phyloP scores from a whole-genome alignment of 75 land plant species.

The Pseudotsuga menziesii region DNA sequence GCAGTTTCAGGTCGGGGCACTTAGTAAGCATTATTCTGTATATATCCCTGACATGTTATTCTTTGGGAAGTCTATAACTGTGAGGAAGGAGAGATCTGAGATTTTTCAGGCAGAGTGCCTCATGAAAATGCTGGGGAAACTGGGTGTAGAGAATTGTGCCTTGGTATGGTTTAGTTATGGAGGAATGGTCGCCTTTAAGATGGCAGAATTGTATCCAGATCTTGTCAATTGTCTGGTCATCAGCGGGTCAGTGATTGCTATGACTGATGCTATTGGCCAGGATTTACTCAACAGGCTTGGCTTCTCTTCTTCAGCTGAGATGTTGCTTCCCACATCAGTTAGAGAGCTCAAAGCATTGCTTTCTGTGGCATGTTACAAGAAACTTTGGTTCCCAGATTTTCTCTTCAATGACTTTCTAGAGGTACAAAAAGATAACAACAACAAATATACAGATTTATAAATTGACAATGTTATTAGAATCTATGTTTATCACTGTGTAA shows the following conservation, averaged over 20 bases:
- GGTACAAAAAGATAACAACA: conserved; percentile 16
- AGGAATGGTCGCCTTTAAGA: conserved; percentile 82
- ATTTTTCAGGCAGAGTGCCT: conserved; percentile 64
- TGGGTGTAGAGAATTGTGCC: conserved; percentile 44
- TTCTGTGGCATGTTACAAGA: conserved; percentile 39
- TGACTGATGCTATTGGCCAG: conserved; percentile 44
- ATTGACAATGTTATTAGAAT: not conserved
- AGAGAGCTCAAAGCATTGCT: conserved; percentile 50
- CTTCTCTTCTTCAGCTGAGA: conserved; percentile 47
- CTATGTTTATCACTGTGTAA: not conserved
- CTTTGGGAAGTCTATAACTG: conserved; percentile 52
- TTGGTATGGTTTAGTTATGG: conserved; percentile 87
- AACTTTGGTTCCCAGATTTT: conserved; percentile 60
- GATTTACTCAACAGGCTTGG: conserved; percentile 31
- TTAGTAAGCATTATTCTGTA: conserved; percentile 52
- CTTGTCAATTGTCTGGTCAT: conserved; percentile 56
- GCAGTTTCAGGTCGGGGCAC: conserved; percentile 60
- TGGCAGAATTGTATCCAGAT: conserved; percentile 58
- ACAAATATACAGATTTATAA: not conserved
- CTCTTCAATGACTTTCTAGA: conserved; percentile 52
- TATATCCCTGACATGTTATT: conserved; percentile 85
- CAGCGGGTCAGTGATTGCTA: conserved; percentile 61
- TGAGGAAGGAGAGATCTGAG: conserved; percentile 45
- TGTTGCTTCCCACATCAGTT: conserved; percentile 54
- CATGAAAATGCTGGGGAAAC: conserved; percentile 35